Conservation (phyloP, 1,284 basidiomycete species). For the Singerocomus inundabilis region DNA sequence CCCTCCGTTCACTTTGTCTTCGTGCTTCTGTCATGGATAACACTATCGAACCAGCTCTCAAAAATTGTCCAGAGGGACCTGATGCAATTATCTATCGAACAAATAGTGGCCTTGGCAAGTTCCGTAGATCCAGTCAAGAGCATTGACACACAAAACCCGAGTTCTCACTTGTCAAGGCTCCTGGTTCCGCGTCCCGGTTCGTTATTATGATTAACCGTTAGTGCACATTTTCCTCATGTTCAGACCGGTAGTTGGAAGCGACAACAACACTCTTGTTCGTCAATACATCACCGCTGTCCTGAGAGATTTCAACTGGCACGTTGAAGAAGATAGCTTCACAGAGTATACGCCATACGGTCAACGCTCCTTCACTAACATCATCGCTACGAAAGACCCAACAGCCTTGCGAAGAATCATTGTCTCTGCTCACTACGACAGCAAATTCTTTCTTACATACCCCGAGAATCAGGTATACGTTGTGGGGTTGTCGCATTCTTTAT, state of each 20-base stretch:
- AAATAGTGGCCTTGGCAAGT: constrained; percentile 51
- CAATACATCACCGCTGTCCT: constrained; percentile 74
- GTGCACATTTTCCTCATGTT: constrained; percentile 9
- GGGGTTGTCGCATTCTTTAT: not conserved
- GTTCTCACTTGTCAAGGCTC: constrained; percentile 77
- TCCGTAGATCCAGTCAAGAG: constrained; percentile 63
- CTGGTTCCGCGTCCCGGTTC: constrained; percentile 79
- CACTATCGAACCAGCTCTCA: constrained; percentile 27
- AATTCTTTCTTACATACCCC: constrained; percentile 76
- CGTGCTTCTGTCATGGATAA: constrained; percentile 23
- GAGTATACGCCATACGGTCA: constrained; percentile 82
- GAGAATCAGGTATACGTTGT: constrained; percentile 60
- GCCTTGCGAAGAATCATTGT: constrained; percentile 83
- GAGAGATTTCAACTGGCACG: constrained; percentile 75
- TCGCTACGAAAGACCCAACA: constrained; percentile 91
- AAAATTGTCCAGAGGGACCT: constrained; percentile 45
- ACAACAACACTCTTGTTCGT: constrained; percentile 76
- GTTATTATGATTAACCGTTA: constrained; percentile 31
- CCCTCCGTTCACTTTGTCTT: constrained; percentile 6
- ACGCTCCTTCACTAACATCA: constrained; percentile 85
- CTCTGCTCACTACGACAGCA: constrained; percentile 95
- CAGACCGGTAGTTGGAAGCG: constrained; percentile 55
- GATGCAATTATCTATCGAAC: constrained; percentile 46
- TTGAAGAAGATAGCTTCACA: constrained; percentile 80
- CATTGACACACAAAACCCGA: constrained; percentile 59